Conservation (phyloP, 2,329 filamentous ascomycete species). For the Talaromyces sp. region DNA sequence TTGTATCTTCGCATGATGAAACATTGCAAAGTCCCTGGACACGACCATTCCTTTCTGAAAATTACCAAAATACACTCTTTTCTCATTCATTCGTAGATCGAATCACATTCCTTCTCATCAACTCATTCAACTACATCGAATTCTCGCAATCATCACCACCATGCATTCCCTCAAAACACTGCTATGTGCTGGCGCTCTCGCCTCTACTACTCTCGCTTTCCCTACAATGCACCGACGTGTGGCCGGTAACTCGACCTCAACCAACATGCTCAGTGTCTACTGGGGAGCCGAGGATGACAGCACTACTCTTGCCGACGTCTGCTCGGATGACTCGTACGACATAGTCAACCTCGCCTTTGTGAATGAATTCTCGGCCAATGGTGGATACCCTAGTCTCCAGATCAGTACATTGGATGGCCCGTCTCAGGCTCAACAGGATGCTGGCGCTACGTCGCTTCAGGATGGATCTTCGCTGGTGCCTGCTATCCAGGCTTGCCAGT, state of each 20-base stretch:
- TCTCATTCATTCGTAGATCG: background rate
- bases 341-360: slow-evolving; percentile 42
- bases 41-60: background rate
- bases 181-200: background rate
- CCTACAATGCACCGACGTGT: background rate
- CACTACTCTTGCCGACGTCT: slow-evolving; percentile 8
- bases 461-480: slow-evolving; percentile 35
- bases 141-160: background rate
- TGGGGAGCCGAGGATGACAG: slow-evolving; percentile 10
- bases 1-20: background rate
- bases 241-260: background rate
- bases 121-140: background rate
- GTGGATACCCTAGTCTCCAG: slow-evolving; percentile 7
- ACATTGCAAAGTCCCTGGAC: background rate
- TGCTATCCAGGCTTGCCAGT: slow-evolving; percentile 41
- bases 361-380: slow-evolving; percentile 28
- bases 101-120: background rate
- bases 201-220: slow-evolving; percentile 1
- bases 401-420: slow-evolving; percentile 4
- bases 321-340: slow-evolving; percentile 24
- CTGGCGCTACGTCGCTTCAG: slow-evolving; percentile 9
- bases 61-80: background rate
- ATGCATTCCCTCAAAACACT: slow-evolving; percentile 6
- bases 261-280: slow-evolving; percentile 6
- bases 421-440: slow-evolving; percentile 6